Percentiles rank a stretch among this genome's conserved stretches.
These are phyloP conservation scores for Brasenia schreberi DNA, from an alignment of 164 flowering plant genomes.

Conservation along the genomic window DNA sequence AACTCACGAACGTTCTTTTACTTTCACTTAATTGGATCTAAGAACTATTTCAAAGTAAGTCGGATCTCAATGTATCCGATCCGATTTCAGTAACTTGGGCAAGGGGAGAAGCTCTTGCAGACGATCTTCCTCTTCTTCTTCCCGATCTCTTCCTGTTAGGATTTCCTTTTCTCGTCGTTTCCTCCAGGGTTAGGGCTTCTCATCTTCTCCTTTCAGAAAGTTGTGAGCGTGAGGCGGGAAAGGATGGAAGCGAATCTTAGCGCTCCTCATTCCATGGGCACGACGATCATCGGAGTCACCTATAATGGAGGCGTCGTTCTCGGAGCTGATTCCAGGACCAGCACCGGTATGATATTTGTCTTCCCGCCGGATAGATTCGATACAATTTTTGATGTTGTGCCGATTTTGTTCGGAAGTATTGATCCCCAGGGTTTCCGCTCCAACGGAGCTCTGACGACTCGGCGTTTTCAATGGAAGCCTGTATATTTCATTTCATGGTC, in stretches of 20 bases:
- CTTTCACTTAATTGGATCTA: too few species aligned
- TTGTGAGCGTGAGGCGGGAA: neutral
- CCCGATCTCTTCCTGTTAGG: neutral
- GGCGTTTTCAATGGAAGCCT: neutral
- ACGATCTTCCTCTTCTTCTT: neutral
- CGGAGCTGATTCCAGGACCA: slow-evolving; percentile 86
- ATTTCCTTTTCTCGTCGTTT: too few species aligned
- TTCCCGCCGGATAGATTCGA: neutral
- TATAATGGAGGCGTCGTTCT: slow-evolving; percentile 80
- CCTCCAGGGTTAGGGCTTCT: too few species aligned
- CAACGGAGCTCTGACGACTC: neutral
- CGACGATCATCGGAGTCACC: slow-evolving; percentile 78
- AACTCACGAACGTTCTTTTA: too few species aligned
- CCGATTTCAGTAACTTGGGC: too few species aligned
- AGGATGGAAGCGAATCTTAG: slow-evolving; percentile 27
- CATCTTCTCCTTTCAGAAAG: too few species aligned
- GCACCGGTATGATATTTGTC: slow-evolving; percentile 39
- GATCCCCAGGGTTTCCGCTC: neutral
- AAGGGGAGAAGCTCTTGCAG: neutral
- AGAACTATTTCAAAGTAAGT: too few species aligned
- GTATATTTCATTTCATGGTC: too few species aligned
- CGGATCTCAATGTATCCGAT: too few species aligned
- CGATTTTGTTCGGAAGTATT: neutral
- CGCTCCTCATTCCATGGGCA: slow-evolving; percentile 78
- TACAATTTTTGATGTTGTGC: neutral